A percentile compares a stretch with the other conserved stretches of the same genome.
Conservation (phyloP, 768 basidiomycete species). For the Boletus barrowsii region DNA sequence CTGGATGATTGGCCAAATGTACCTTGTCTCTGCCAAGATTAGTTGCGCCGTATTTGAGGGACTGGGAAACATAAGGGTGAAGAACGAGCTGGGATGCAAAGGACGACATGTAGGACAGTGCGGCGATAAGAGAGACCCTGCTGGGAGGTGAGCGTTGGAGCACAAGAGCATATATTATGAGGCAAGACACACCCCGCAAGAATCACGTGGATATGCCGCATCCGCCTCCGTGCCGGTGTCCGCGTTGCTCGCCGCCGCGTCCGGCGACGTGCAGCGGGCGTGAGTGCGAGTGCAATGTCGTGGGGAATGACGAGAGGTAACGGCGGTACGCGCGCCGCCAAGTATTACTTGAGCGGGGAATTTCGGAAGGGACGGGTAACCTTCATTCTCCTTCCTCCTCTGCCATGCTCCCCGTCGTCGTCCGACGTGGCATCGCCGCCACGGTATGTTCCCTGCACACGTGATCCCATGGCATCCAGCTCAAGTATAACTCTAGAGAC, state of each 20-base stretch:
- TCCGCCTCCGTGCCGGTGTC: not conserved
- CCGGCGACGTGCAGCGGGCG: not conserved
- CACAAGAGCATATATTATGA: not conserved
- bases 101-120: constrained; percentile 25
- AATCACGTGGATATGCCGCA: constrained; percentile 30
- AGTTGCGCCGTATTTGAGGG: constrained; percentile 73
- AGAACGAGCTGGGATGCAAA: constrained; percentile 76
- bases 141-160: not conserved
- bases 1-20: constrained; percentile 3
- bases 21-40: constrained; percentile 93
- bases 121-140: constrained; percentile 12
- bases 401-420: constrained; percentile 15
- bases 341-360: constrained; percentile 1
- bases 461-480: constrained; percentile 15
- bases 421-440: constrained; percentile 3
- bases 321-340: too few relatives aligned
- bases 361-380: constrained; percentile 2
- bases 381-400: not conserved
- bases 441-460: constrained; percentile 14
- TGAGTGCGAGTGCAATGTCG: not conserved
- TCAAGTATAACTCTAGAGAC: not conserved
- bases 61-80: constrained; percentile 75
- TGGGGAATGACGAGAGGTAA: not conserved
- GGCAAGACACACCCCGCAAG: constrained; percentile 6
- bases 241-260: not conserved